These are phyloP conservation scores for Globisporangium takayamanum DNA, from an alignment of 352 stramenopile genomes.

Conservation along the genomic window DNA sequence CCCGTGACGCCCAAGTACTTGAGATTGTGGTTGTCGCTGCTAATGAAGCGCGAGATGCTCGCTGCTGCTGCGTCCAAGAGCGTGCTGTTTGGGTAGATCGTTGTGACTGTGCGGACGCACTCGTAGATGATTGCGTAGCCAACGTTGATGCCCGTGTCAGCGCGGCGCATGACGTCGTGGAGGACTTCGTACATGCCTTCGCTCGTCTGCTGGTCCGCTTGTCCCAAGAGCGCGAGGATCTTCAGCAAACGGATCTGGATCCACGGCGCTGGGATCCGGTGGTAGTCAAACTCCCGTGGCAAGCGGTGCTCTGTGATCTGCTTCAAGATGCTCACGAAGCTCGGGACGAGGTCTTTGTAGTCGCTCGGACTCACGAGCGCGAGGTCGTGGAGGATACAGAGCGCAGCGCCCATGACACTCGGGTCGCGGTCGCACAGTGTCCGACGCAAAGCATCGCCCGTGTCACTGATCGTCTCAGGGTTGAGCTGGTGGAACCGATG, in stretches of 20 bases:
- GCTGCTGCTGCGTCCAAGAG: constrained; percentile 93
- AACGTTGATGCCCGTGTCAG: constrained; percentile 99
- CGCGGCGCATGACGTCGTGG: constrained; percentile 96
- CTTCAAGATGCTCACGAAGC: constrained; percentile 98
- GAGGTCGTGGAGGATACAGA: constrained; percentile 93
- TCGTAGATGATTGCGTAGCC: constrained; percentile 99
- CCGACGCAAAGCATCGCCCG: constrained; percentile 91
- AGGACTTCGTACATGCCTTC: constrained; percentile 99
- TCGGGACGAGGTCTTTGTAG: constrained; percentile 99
- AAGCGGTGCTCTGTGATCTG: constrained; percentile 99
- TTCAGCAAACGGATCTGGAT: constrained; percentile 98
- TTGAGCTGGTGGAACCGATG: constrained; percentile 99
- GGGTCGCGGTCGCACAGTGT: constrained; percentile 98
- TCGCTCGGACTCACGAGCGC: constrained; percentile 83
- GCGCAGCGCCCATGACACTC: constrained; percentile 96
- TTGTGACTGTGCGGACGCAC: constrained; percentile 97
- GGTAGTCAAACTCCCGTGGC: constrained; percentile 98
- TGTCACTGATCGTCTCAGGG: constrained; percentile 84
- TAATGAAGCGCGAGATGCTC: constrained; percentile 94
- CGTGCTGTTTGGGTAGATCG: constrained; percentile 98
- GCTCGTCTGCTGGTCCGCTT: constrained; percentile 90
- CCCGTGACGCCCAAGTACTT: constrained; percentile 99
- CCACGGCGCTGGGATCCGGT: constrained; percentile 98
- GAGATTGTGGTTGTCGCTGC: constrained; percentile 95
- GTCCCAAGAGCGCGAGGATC: constrained; percentile 94